Evolutionary conservation across 345 rosid species (phyloP).

Genomic region (Salix suchowensis): DNA sequence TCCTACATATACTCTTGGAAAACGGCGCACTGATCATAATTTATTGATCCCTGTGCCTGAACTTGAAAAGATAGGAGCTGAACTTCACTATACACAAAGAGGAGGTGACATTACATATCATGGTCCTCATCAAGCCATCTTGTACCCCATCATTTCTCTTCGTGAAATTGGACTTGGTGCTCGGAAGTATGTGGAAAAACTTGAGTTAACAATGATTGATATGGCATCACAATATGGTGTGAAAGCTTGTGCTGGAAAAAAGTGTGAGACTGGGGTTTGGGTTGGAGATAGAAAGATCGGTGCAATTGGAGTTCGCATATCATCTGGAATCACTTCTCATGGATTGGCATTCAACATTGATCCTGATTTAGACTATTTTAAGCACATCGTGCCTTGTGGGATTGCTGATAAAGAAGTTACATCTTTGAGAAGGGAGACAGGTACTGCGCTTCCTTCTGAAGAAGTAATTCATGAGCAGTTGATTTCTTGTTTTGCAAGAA

Average conservation of each 20-base stretch:
- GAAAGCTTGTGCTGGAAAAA: slow-evolving; percentile 58
- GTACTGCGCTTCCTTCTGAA: slow-evolving; percentile 54
- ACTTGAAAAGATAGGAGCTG: slow-evolving; percentile 64
- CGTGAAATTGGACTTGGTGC: slow-evolving; percentile 70
- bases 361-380: slow-evolving; percentile 77
- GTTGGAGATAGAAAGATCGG: slow-evolving; percentile 85
- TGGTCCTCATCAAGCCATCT: slow-evolving; percentile 78
- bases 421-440: slow-evolving; percentile 68
- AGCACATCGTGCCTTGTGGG: slow-evolving; percentile 90
- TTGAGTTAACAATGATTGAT: slow-evolving; percentile 71
- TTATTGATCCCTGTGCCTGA: slow-evolving; percentile 58
- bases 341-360: slow-evolving; percentile 81
- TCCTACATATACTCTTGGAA: slow-evolving; percentile 79
- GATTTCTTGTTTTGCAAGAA: slow-evolving; percentile 59
- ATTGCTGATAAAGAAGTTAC: slow-evolving; percentile 81
- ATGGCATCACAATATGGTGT: slow-evolving; percentile 64
- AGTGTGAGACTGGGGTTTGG: slow-evolving; percentile 88
- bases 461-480: slow-evolving; percentile 69
- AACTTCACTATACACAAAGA: slow-evolving; percentile 84
- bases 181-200: slow-evolving; percentile 69
- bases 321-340: slow-evolving; percentile 74
- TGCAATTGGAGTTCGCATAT: slow-evolving; percentile 80
- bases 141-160: slow-evolving; percentile 75
- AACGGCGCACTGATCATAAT: slow-evolving; percentile 72
- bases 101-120: slow-evolving; percentile 92